Base-by-base conservation (phyloP, 768 basidiomycete genomes). In the Calocera viscosa region DNA sequence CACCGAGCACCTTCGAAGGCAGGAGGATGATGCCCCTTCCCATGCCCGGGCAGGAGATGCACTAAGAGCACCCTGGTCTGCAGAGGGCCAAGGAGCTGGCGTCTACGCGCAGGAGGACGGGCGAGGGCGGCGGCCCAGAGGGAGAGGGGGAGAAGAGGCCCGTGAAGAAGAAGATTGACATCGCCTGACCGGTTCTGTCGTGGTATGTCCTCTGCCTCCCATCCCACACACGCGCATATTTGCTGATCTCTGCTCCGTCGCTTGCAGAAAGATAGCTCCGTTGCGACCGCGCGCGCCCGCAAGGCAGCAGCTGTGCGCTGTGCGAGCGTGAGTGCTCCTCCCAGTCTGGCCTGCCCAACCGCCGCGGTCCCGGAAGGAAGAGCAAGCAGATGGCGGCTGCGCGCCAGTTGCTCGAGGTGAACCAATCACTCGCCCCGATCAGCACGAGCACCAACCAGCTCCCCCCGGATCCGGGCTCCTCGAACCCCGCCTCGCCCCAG, bases 301-400 rank as follows among this genome's bases (percentile, higher is more conserved):
- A 26, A 10, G 14, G 53, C 53, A 26, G 53, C 53, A 60, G 30
- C 53, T 60, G 53, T 22, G 2, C 53, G 14, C 53, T 60, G 16
- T 26, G 53, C 53, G 53, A 60, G 16, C 24, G 53, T 8, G 30
- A 32, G 14, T 60, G 53, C 22, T 22, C 5, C 24, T 60, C 14
- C 53, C 53, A 60, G 53, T 26, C 53, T 22, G 53, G 53, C 14
- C 53, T 26, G 24, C 53, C 53, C 14, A 60, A 60, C 53, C 53
- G 53, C 26, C 53, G 53, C 24, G 53, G 53, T 2, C 53, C 53
- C 2, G 53, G 53, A 19, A 60, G 22, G 53, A 60, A 60, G 22
- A 60, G 53, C 30, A 38, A 38, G 35, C 35, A 38, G 35, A 38
- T 38, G 35, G 35, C 35, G 5, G 14, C 7, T 38, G 35, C 7